phyloP scores from a whole-genome alignment of 2,329 filamentous ascomycete genomes.

The Raffaelea ambrosiae region DNA sequence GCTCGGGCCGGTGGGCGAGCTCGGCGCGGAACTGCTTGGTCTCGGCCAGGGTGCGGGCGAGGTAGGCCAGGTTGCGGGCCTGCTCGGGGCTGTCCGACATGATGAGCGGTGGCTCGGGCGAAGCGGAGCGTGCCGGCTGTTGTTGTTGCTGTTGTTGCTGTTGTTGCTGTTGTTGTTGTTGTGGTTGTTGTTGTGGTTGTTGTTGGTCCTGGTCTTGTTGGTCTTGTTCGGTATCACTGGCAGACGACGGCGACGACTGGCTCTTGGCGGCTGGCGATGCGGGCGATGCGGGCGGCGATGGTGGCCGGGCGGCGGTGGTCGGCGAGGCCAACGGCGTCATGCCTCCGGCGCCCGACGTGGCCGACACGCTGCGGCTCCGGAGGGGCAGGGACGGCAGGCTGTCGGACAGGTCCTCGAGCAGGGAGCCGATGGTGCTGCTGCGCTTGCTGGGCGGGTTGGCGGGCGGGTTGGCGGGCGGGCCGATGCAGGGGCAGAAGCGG shows the following conservation, averaged over 20 bases:
- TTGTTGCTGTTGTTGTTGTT: conserved; percentile 1
- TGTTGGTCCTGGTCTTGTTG: background rate
- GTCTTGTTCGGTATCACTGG: background rate
- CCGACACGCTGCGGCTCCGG: conserved; percentile 4
- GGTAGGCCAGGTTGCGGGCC: conserved; percentile 50
- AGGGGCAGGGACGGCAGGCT: conserved; percentile 31
- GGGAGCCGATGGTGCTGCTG: conserved; percentile 31
- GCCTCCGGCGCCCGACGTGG: too few relatives aligned
- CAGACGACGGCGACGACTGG: too few relatives aligned
- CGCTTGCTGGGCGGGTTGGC: conserved; percentile 19
- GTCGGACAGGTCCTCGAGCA: conserved; percentile 35
- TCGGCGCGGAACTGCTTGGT: conserved; percentile 70
- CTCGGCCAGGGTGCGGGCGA: conserved; percentile 63
- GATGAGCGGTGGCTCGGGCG: conserved; percentile 13
- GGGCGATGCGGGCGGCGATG: background rate
- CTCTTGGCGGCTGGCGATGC: background rate
- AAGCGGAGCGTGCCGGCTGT: conserved; percentile 15
- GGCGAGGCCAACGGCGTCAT: conserved; percentile 13
- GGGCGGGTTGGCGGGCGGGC: conserved; percentile 53
- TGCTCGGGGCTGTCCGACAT: conserved; percentile 33
- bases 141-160: conserved; percentile 14
- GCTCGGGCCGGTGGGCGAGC: conserved; percentile 51
- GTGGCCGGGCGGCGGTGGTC: conserved; percentile 2
- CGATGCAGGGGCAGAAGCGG: conserved; percentile 68
- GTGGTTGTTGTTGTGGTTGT: conserved; percentile 7